These are phyloP conservation scores for Neocatenulostroma microsporum DNA, from an alignment of 2,329 filamentous ascomycete genomes.

Conservation along the genomic window DNA sequence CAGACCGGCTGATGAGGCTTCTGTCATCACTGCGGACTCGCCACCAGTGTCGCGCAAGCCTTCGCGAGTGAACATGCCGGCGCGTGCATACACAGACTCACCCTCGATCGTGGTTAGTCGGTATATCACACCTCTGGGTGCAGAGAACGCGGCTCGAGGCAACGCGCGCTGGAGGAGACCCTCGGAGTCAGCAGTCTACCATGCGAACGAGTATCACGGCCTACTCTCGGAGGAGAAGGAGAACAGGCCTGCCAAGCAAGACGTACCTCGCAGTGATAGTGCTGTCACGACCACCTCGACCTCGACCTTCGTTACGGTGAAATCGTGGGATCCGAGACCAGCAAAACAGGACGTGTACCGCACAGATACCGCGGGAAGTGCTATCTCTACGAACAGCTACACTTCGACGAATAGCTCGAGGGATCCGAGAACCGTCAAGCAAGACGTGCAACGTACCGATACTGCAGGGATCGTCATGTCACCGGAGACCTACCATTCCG, in stretches of 20 bases:
- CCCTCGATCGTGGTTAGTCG: slow-evolving; percentile 29
- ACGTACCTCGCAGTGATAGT: slow-evolving; percentile 21
- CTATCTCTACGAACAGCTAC: slow-evolving; percentile 15
- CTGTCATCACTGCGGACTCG: slow-evolving; percentile 5
- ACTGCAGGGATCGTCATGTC: too few species aligned
- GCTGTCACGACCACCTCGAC: slow-evolving; percentile 14
- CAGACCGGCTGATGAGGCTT: slow-evolving; percentile 3
- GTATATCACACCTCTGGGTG: slow-evolving; percentile 24
- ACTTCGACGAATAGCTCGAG: slow-evolving; percentile 12
- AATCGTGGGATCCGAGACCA: slow-evolving; percentile 14
- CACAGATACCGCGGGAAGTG: slow-evolving; percentile 22
- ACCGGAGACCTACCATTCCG: too few species aligned
- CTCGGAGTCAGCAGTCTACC: slow-evolving; percentile 12
- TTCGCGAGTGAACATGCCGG: too few species aligned
- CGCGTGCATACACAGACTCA: slow-evolving; percentile 10
- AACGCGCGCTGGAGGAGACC: slow-evolving; percentile 11
- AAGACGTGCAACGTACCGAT: slow-evolving; percentile 18
- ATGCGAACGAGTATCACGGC: slow-evolving; percentile 16
- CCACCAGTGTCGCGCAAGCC: slow-evolving; percentile 5
- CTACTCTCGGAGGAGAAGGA: slow-evolving; percentile 17
- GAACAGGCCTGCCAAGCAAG: slow-evolving; percentile 10
- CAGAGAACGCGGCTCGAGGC: slow-evolving; percentile 15
- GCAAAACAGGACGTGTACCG: slow-evolving; percentile 16
- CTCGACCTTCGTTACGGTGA: slow-evolving; percentile 17
- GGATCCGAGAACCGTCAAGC: slow-evolving; percentile 12